phyloP scores from a whole-genome alignment of 2,329 filamentous ascomycete genomes.

The Botryotinia convoluta region DNA sequence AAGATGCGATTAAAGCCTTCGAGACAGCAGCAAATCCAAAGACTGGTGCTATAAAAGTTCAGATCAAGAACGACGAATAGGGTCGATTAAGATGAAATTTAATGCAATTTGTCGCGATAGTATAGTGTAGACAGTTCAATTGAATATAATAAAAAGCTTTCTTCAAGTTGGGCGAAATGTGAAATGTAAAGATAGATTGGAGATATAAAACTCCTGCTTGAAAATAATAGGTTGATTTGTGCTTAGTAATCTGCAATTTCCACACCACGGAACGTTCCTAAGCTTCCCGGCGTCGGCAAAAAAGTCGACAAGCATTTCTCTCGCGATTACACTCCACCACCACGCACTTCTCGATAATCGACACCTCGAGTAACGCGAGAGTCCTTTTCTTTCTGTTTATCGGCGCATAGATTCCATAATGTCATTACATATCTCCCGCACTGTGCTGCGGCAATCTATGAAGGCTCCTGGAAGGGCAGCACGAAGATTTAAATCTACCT shows the following conservation, averaged over 20 bases:
- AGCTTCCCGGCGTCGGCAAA: constrained; percentile 29
- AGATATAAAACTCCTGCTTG: background rate
- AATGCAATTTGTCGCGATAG: constrained; percentile 16
- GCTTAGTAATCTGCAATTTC: constrained; percentile 20
- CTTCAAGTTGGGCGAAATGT: background rate
- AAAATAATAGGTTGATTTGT: background rate
- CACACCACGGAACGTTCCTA: constrained; percentile 21
- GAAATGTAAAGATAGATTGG: background rate
- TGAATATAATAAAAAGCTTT: constrained; percentile 5
- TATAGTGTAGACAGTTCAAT: constrained; percentile 21
- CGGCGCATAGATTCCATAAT: constrained; percentile 31
- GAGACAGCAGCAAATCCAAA: constrained; percentile 82
- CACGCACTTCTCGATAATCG: constrained; percentile 33
- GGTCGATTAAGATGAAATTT: constrained; percentile 1
- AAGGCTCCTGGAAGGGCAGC: constrained; percentile 32
- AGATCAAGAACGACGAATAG: constrained; percentile 67
- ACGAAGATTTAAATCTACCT: constrained; percentile 58
- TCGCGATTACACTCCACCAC: constrained; percentile 28
- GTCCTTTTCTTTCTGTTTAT: constrained; percentile 26
- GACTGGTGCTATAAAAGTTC: constrained; percentile 96
- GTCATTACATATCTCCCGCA: constrained; percentile 36
- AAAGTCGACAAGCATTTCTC: constrained; percentile 29
- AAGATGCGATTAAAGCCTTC: constrained; percentile 87
- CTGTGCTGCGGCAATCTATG: constrained; percentile 36
- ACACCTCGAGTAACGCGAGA: constrained; percentile 24